A percentile compares a stretch with the other conserved stretches of the same genome.
Evolutionary conservation across 345 rosid genomes (phyloP).

Genomic region (Ricinus communis): DNA sequence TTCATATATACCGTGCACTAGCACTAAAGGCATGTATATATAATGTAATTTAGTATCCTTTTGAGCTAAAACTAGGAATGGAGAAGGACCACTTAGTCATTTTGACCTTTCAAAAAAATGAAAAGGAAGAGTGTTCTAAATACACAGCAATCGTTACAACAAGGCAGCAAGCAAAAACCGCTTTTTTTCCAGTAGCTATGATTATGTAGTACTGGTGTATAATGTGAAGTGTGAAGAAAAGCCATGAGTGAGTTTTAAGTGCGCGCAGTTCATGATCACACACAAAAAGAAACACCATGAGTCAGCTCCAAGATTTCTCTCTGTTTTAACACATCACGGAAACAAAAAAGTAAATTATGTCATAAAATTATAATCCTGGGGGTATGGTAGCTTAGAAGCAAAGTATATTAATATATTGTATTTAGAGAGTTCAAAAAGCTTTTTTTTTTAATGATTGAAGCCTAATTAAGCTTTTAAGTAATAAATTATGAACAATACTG

Average conservation of each 20-base stretch:
- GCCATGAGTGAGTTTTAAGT: conserved; percentile 29
- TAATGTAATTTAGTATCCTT: not conserved
- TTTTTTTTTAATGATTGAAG: not conserved
- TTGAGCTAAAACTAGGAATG: not conserved
- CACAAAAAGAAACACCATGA: conserved; percentile 17
- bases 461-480: not conserved
- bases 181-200: conserved; percentile 29
- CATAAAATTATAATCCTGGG: not conserved
- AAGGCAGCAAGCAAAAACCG: not conserved
- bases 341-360: not conserved
- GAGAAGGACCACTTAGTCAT: conserved; percentile 6
- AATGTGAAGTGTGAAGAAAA: not conserved
- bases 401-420: conserved; percentile 19
- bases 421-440: conserved; percentile 8
- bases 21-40: not conserved
- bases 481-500: too few species aligned
- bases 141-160: not conserved
- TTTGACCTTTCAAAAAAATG: not conserved
- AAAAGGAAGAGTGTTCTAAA: not conserved
- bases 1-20: not conserved
- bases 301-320: conserved; percentile 24
- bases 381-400: conserved; percentile 34
- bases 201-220: conserved; percentile 11
- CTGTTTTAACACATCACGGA: not conserved
- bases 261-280: conserved; percentile 14